Evolutionary conservation across 345 rosid species (phyloP), one percentile per base, ranked within the genome.

Genomic region (Boechera retrofracta): DNA sequence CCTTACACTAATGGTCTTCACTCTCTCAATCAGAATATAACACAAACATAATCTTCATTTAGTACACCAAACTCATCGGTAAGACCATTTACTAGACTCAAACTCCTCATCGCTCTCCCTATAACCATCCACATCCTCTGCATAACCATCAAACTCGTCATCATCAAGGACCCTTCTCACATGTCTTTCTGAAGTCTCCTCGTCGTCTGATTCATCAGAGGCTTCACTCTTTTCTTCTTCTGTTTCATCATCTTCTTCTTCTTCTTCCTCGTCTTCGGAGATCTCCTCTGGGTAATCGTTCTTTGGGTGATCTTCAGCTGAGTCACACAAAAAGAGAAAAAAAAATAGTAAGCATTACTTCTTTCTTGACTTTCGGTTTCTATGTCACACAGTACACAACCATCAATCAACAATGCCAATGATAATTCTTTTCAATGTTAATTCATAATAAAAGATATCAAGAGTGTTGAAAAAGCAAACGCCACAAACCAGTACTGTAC

Each of bases 201-300:
- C 72, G 35, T 79, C 83, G 56, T 72, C 77, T 21, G 64, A 58
- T 59, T 80, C 77, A 64, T 75, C 72, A 8, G 72, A 65, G 6
- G 59, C 56, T 56, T 42, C 72, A 10, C 72, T 83, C 55, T 67
- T 76, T 72, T 81, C 83, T 13, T 82, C 75, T 2, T 67, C 75
- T 0, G 77, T 82, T 5, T 60, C 75, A 0, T 71, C 78, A 0
- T 75, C 64, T 8, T 35, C 44, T 7, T 73, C 87, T 3, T 76
- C 64, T 33, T 59, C 28, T 16, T 73, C 86, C 3, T 81, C 82
- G 4, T 86, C 90, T 9, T 81, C 89, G 32, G 87, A 83, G 49
- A 38, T 56, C 82, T 91, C 94, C 26, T 94, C 91, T 1, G 97
- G 96, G 79, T 91, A 94, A 42, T 94, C 93, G 74, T 87, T 91